Percentiles rank a stretch among this genome's conserved stretches.
phyloP scores from a whole-genome alignment of 2,329 filamentous ascomycete species.

The Ophiostoma australiae region DNA sequence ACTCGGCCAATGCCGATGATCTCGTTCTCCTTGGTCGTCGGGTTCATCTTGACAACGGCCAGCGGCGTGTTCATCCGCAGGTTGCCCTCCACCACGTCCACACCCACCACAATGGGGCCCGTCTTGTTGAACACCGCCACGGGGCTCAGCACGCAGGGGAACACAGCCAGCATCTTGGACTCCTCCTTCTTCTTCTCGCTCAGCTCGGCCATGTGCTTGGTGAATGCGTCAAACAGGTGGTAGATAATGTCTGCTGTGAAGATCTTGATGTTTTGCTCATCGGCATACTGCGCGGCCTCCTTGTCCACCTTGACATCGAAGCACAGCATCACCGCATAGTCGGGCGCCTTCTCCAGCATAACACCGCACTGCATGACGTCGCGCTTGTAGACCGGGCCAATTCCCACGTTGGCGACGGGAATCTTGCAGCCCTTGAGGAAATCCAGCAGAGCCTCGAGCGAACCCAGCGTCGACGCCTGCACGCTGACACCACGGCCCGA shows the following conservation, averaged over 20 bases:
- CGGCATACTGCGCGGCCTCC: slow-evolving; percentile 83
- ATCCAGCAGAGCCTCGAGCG: slow-evolving; percentile 89
- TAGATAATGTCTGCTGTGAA: slow-evolving; percentile 99
- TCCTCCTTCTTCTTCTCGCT: slow-evolving; percentile 93
- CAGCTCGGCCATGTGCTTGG: slow-evolving; percentile 83
- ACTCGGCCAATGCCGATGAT: slow-evolving; percentile 84
- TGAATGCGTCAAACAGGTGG: slow-evolving; percentile 95
- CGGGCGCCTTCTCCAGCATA: slow-evolving; percentile 93
- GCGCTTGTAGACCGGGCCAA: slow-evolving; percentile 95
- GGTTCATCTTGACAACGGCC: slow-evolving; percentile 76
- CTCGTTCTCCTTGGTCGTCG: slow-evolving; percentile 75
- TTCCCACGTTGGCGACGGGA: slow-evolving; percentile 93
- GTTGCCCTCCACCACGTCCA: slow-evolving; percentile 89
- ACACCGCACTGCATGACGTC: slow-evolving; percentile 93
- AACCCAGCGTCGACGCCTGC: slow-evolving; percentile 94
- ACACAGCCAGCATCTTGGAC: slow-evolving; percentile 89
- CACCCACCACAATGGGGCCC: slow-evolving; percentile 86
- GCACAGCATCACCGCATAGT: slow-evolving; percentile 98
- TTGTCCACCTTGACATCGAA: slow-evolving; percentile 99
- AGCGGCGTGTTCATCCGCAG: slow-evolving; percentile 85
- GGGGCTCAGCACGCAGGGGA: slow-evolving; percentile 83
- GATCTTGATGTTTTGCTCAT: slow-evolving; percentile 92
- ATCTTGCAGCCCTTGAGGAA: slow-evolving; percentile 97
- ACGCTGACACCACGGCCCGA: slow-evolving; percentile 92
- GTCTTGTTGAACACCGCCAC: slow-evolving; percentile 99